Evolutionary conservation across 805 yeast genomes (phyloP).

Genomic region (Wickerhamiella alocasiicola): DNA sequence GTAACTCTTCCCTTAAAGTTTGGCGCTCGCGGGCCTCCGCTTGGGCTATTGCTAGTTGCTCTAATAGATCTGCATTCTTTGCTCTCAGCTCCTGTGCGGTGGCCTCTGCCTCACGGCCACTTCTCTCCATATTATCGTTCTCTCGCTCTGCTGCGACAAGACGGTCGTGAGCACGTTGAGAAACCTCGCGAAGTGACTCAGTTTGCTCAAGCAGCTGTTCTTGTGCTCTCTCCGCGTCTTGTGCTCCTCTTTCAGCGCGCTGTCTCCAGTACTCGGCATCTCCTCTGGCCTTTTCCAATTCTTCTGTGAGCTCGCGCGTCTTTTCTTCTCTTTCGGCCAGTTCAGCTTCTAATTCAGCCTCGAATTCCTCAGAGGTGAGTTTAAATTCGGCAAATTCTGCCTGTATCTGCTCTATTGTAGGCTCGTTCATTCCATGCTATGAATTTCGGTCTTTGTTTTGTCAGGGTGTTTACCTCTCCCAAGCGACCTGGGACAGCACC

Average conservation of each 20-base stretch:
- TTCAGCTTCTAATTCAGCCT: constrained; percentile 35
- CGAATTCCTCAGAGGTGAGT: constrained; percentile 34
- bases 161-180: constrained; percentile 24
- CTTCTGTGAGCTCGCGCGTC: constrained; percentile 20
- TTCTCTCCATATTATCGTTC: constrained; percentile 35
- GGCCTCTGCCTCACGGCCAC: constrained; percentile 28
- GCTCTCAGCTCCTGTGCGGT: constrained; percentile 29
- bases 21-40: constrained; percentile 27
- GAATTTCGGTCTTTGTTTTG: no score
- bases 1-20: constrained; percentile 18
- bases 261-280: constrained; percentile 22
- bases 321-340: constrained; percentile 27
- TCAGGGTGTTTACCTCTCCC: no score
- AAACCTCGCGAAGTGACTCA: constrained; percentile 23
- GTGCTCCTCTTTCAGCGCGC: constrained; percentile 21
- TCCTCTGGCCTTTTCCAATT: constrained; percentile 23
- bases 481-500: no score
- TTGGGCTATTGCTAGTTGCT: constrained; percentile 27
- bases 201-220: constrained; percentile 4
- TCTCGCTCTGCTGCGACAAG: constrained; percentile 33
- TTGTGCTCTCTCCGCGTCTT: constrained; percentile 11
- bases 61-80: constrained; percentile 29
- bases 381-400: constrained; percentile 34
- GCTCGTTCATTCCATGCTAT: neutral
- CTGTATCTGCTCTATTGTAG: constrained; percentile 25